Conservation (phyloP, 306 rosid genomes). For the Gillenia trifoliata region DNA sequence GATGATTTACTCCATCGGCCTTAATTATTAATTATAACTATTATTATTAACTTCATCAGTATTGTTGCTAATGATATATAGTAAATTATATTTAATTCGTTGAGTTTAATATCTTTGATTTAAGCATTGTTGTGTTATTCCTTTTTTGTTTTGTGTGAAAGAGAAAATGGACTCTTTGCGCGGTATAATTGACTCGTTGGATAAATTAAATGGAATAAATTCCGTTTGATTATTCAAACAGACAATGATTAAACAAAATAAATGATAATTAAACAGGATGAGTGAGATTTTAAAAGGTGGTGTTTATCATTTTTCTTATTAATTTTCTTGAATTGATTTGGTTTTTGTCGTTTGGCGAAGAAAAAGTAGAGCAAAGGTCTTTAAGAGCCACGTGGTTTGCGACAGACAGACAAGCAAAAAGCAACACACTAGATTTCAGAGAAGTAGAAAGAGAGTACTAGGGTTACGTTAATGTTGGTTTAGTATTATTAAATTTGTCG, state of each 20-base stretch:
- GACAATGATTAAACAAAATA: too few relatives aligned
- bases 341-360: neutral
- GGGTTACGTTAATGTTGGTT: neutral
- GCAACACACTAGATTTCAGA: neutral
- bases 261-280: too few relatives aligned
- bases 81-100: neutral
- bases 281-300: too few relatives aligned
- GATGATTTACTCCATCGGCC: neutral
- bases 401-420: neutral
- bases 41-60: neutral
- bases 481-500: too few relatives aligned
- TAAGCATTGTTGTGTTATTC: neutral
- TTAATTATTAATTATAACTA: neutral
- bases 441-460: neutral
- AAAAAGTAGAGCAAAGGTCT: neutral
- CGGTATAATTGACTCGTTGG: neutral
- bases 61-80: neutral
- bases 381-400: slow-evolving; percentile 2
- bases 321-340: neutral
- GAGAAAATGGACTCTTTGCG: neutral
- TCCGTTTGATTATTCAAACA: too few relatives aligned
- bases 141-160: neutral
- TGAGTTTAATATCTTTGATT: neutral
- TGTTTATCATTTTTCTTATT: too few relatives aligned
- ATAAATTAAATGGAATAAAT: too few relatives aligned